phyloP scores from a whole-genome alignment of 768 basidiomycete genomes.

The Hericium alpestre region DNA sequence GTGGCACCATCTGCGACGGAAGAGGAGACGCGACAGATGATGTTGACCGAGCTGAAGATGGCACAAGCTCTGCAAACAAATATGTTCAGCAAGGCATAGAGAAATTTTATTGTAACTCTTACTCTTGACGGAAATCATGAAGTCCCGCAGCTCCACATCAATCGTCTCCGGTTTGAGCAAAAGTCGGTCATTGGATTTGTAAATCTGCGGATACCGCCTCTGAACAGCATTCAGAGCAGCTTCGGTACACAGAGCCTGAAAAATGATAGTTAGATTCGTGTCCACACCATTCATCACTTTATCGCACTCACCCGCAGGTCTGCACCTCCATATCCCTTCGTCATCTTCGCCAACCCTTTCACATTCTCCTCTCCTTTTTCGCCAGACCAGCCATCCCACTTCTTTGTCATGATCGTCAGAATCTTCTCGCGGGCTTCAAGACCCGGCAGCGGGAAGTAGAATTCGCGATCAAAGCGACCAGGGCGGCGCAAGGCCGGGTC shows the following conservation, averaged over 20 bases:
- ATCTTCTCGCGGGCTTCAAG: constrained; percentile 82
- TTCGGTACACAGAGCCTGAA: constrained; percentile 87
- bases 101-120: constrained; percentile 19
- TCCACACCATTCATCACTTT: constrained; percentile 6
- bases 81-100: neutral
- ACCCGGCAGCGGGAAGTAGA: constrained; percentile 90
- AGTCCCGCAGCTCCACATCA: constrained; percentile 75
- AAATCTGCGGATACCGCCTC: constrained; percentile 92
- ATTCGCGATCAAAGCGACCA: constrained; percentile 94
- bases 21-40: constrained; percentile 78
- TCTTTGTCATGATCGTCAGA: constrained; percentile 77
- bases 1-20: constrained; percentile 72
- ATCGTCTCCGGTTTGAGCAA: constrained; percentile 81
- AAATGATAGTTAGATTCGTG: neutral
- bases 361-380: constrained; percentile 36
- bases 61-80: constrained; percentile 63
- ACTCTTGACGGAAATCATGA: constrained; percentile 98
- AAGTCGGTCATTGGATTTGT: constrained; percentile 80
- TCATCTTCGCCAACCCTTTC: constrained; percentile 71
- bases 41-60: constrained; percentile 87
- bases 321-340: constrained; percentile 96
- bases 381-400: constrained; percentile 78
- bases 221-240: constrained; percentile 95
- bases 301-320: constrained; percentile 70
- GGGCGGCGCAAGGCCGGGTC: constrained; percentile 92